Base-by-base conservation (phyloP, 495 filamentous ascomycete genomes). In the Trichoderma reesei region DNA sequence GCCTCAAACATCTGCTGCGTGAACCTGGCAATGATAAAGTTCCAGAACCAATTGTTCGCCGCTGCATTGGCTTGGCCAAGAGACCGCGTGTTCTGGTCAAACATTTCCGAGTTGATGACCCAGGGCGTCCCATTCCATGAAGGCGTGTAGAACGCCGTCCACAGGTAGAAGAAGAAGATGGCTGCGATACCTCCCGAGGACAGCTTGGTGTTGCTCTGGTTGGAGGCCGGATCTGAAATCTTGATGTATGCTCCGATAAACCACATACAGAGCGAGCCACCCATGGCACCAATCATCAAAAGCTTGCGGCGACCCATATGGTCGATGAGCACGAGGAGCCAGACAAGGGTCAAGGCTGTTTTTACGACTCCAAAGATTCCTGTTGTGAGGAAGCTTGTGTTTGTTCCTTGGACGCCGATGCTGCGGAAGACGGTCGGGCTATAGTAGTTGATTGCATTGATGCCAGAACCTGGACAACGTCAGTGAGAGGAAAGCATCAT, bases 151-250 rank as follows among this genome's bases (percentile, higher is more conserved):
- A 88, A 90, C 8, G 84, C 83, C 4, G 88, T 90, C 86, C 87
- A 90, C 16, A 91, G 80, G 69, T 90, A 91, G 76, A 90, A 90
- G 80, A 90, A 89, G 78, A 89, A 88, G 56, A 90, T 83, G 41
- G 88, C 88, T 0, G 83, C 83, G 62, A 88, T 86, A 51, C 86
- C 87, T 51, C 81, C 86, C 8, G 81, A 72, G 6, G 75, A 74
- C 62, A 88, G 73, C 5, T 70, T 61, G 5, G 64, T 65, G 59
- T 65, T 67, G 20, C 66, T 78, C 26, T 68, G 68, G 65, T 80
- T 75, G 0, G 75, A 66, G 1, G 72, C 74, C 4, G 85, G 79
- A 63, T 83, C 69, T 0, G 83, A 82, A 62, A 86, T 73, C 66
- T 73, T 77, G 67, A 82, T 79, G 65, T 82, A 81, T 20, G 72